A percentile compares a stretch with the other conserved stretches of the same genome.
These are phyloP conservation scores for Didymellaceae sp. DNA, from an alignment of 2,329 filamentous ascomycete species.

Conservation along the genomic window DNA sequence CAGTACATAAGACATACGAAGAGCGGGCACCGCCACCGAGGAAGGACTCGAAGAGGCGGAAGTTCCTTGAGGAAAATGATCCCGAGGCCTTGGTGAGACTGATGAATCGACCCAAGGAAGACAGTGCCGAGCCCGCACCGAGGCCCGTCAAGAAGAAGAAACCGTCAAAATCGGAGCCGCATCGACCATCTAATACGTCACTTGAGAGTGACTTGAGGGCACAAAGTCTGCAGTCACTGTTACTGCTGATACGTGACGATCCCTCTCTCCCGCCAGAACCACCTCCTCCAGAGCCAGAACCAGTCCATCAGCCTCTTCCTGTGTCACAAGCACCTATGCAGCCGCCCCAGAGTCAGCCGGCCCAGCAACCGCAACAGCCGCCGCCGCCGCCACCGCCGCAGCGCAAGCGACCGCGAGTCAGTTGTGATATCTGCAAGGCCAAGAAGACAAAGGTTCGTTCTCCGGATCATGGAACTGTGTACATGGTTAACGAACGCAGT, in stretches of 20 bases:
- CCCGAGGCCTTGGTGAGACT: conserved; percentile 41
- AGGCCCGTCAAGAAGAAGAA: conserved; percentile 36
- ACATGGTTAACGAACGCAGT: conserved; percentile 32
- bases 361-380: conserved; percentile 17
- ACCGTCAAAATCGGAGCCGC: conserved; percentile 28
- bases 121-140: conserved; percentile 27
- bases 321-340: conserved; percentile 9
- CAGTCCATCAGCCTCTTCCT: conserved; percentile 15
- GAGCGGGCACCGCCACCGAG: conserved; percentile 52
- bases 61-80: conserved; percentile 44
- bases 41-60: conserved; percentile 49
- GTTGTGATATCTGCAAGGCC: conserved; percentile 45
- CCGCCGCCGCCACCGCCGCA: conserved; percentile 17
- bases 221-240: conserved; percentile 46
- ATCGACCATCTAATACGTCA: conserved; percentile 40
- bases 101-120: conserved; percentile 27
- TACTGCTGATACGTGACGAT: conserved; percentile 45
- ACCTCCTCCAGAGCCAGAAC: conserved; percentile 23
- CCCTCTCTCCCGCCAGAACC: conserved; percentile 21
- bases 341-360: conserved; percentile 8
- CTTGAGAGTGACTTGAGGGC: conserved; percentile 47
- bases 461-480: not conserved
- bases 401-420: conserved; percentile 37
- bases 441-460: conserved; percentile 47
- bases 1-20: conserved; percentile 55